Conservation (phyloP, 148 eudicot species). For the Cornus suecica region DNA sequence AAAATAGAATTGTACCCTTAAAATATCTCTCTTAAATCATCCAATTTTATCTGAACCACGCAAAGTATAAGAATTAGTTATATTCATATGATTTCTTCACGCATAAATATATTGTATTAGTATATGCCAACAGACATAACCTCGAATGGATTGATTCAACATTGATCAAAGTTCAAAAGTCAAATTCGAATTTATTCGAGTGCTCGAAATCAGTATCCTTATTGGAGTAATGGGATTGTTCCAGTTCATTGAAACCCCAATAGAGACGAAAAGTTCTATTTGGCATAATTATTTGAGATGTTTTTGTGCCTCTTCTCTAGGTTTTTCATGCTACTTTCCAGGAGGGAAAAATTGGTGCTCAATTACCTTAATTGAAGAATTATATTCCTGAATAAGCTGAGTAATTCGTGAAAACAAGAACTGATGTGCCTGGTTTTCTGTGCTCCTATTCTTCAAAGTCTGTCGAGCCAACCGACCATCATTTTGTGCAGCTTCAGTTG, state of each 20-base stretch:
- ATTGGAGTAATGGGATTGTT: not conserved
- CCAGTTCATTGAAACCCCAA: not conserved
- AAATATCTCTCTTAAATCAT: too few relatives aligned
- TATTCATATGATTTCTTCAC: too few relatives aligned
- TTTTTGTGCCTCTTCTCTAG: not conserved
- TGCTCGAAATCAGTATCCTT: not conserved
- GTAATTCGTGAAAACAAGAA: constrained; percentile 46
- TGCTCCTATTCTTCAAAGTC: constrained; percentile 48
- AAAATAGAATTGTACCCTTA: too few relatives aligned
- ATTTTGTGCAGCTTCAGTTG: constrained; percentile 45
- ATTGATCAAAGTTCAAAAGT: not conserved
- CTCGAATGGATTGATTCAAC: not conserved
- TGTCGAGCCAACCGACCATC: constrained; percentile 82
- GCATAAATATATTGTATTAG: too few relatives aligned
- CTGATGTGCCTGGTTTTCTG: constrained; percentile 68
- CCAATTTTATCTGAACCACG: too few relatives aligned
- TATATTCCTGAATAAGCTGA: constrained; percentile 39
- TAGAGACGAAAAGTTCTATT: too few relatives aligned
- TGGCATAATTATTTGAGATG: not conserved
- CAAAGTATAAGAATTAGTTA: too few relatives aligned
- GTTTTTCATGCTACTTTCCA: not conserved
- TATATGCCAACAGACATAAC: not conserved
- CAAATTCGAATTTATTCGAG: not conserved
- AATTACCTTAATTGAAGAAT: constrained; percentile 43
- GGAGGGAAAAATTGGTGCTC: not conserved